A percentile compares a stretch with the other conserved stretches of the same genome.
Conservation (phyloP, 495 filamentous ascomycete genomes). For the Podospora pseudocomata region DNA sequence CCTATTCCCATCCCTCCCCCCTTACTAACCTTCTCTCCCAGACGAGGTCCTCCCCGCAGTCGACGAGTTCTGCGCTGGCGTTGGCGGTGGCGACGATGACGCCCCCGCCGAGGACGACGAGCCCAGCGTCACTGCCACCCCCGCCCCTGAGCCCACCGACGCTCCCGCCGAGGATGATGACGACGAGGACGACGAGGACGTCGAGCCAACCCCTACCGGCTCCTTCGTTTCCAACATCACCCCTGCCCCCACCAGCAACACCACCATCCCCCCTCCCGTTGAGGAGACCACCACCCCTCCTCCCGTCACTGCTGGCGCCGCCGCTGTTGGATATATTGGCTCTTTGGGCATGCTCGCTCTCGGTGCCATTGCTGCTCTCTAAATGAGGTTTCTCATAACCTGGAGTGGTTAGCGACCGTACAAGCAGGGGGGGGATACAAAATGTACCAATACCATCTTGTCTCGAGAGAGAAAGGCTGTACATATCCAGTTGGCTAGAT, state of each 20-base stretch:
- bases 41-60: conserved; percentile 40
- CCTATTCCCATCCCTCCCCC: background rate
- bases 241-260: conserved; percentile 15
- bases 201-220: conserved; percentile 11
- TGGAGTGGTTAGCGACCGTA: background rate
- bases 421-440: background rate
- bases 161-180: conserved; percentile 15
- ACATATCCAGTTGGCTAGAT: background rate
- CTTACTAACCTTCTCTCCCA: conserved; percentile 14
- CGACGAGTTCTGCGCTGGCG: conserved; percentile 32
- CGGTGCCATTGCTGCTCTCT: conserved; percentile 31
- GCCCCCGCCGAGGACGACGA: conserved; percentile 7
- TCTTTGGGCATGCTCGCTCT: conserved; percentile 27
- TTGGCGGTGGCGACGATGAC: conserved; percentile 18
- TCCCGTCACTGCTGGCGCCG: conserved; percentile 23
- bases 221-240: conserved; percentile 2
- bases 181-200: conserved; percentile 5
- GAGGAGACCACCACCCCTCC: conserved; percentile 6
- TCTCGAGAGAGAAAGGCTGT: background rate
- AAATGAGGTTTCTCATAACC: background rate
- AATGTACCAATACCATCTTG: no score
- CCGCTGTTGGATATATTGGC: conserved; percentile 23
- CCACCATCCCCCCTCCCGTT: conserved; percentile 9
- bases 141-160: conserved; percentile 14
- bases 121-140: conserved; percentile 12